Base-by-base conservation (phyloP, 805 yeast species). In the Brettanomyces anomalus region DNA sequence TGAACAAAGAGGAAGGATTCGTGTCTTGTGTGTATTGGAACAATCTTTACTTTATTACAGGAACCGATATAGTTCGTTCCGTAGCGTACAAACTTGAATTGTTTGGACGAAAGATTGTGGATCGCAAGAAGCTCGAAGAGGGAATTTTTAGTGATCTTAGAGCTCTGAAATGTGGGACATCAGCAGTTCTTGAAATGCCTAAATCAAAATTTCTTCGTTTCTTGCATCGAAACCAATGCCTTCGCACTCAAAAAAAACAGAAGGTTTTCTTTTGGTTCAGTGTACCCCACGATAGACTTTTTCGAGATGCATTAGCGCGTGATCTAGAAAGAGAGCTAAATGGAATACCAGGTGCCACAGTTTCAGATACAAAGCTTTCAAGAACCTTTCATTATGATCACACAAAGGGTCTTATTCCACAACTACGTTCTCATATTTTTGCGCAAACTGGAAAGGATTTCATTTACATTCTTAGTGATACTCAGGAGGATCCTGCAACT, bases 181-280 rank as follows among this genome's bases (percentile, higher is more conserved):
- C 87, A 66, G 96, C 97, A 13, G 74, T 86, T 4, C 67, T 90
- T 45, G 97, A 90, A 59, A 77, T 76, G 38, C 96, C 97, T 14
- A 79, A 85, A 57, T 85, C 95, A 0, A 80, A 79, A 31, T 88
- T 90, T 58, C 68, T 90, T 46, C 84, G 82, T 48, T 88, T 90
- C 54, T 67, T 90, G 21, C 87, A 84, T 64, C 84, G 81, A 56
- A 85, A 90, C 58, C 79, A 81, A 49, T 90, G 97, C 58, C 69
- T 90, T 20, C 73, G 96, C 53, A 90, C 98, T 0, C 97, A 90
- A 55, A 90, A 90, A 72, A 90, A 93, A 56, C 98, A 90, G 60
- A 90, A 93, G 57, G 97, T 90, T 36, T 90, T 90, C 59, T 87
- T 83, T 61, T 93, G 97, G 97, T 88, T 85, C 60, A 83, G 89